These are phyloP conservation scores for Rhazya stricta DNA, from an alignment of 257 asterid species.

Conservation along the genomic window DNA sequence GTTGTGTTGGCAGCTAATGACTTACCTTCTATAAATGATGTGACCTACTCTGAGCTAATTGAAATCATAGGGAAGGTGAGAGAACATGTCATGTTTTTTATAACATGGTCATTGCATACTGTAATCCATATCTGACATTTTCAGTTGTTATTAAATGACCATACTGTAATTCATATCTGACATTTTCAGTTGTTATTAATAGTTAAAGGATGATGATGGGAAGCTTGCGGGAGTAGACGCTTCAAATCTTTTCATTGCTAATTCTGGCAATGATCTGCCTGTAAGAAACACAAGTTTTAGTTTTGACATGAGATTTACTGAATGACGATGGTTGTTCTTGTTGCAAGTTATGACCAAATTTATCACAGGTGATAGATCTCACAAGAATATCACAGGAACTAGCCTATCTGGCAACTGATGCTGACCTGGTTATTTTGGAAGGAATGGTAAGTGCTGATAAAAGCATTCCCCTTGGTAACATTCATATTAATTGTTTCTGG, in stretches of 20 bases:
- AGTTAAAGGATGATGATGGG: slow-evolving; percentile 87
- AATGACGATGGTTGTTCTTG: slow-evolving; percentile 5
- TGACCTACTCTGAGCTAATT: slow-evolving; percentile 70
- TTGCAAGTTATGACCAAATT: neutral
- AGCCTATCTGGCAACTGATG: slow-evolving; percentile 80
- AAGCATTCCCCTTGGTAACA: neutral
- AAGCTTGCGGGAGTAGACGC: slow-evolving; percentile 76
- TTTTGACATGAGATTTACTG: slow-evolving; percentile 3
- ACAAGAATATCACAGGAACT: slow-evolving; percentile 84
- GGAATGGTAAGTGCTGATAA: slow-evolving; percentile 64
- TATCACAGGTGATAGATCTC: slow-evolving; percentile 73
- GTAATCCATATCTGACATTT: slow-evolving; percentile 23
- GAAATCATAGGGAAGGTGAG: slow-evolving; percentile 73
- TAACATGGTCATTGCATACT: slow-evolving; percentile 12
- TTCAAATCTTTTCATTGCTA: slow-evolving; percentile 73
- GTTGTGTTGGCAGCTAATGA: slow-evolving; percentile 92
- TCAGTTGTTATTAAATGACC: too few species aligned
- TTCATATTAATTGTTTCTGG: neutral
- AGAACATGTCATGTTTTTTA: neutral
- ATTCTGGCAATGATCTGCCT: slow-evolving; percentile 95
- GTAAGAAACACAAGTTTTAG: slow-evolving; percentile 41
- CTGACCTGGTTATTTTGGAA: slow-evolving; percentile 89
- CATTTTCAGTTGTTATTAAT: slow-evolving; percentile 21
- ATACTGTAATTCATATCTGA: slow-evolving; percentile 22
- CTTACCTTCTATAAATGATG: slow-evolving; percentile 87